Evolutionary conservation across 331 rosid species (phyloP).

Genomic region (Erythrophleum ivorense): DNA sequence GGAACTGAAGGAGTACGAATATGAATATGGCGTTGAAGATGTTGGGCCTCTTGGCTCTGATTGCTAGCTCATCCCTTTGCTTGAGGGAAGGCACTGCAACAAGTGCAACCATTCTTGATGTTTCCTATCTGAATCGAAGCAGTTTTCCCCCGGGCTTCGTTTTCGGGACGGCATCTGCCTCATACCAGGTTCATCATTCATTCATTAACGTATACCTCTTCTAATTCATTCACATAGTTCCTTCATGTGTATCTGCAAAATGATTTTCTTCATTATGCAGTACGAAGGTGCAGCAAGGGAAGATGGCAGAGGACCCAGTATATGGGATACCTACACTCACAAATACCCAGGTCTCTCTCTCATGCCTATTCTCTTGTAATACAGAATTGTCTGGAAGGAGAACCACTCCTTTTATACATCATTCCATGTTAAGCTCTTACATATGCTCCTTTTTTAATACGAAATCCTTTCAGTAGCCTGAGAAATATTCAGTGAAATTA

Average conservation of each 20-base stretch:
- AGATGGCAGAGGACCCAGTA: slow-evolving; percentile 48
- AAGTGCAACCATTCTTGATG: not conserved
- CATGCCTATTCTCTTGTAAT: too few relatives aligned
- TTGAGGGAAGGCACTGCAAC: too few relatives aligned
- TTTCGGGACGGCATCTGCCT: not conserved
- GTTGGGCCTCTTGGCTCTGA: not conserved
- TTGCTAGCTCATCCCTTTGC: not conserved
- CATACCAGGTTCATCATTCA: not conserved
- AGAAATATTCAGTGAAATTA: too few relatives aligned
- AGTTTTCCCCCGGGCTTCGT: not conserved
- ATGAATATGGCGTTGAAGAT: not conserved
- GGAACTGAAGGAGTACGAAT: not conserved
- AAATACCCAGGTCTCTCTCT: slow-evolving; percentile 41
- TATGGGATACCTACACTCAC: slow-evolving; percentile 53
- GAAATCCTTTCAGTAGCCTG: too few relatives aligned
- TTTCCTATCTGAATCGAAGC: slow-evolving; percentile 4
- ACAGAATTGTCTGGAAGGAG: too few relatives aligned
- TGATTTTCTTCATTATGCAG: not conserved
- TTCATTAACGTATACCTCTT: too few relatives aligned
- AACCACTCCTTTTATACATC: too few relatives aligned
- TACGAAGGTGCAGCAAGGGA: slow-evolving; percentile 37
- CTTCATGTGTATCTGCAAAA: not conserved
- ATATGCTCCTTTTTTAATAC: too few relatives aligned
- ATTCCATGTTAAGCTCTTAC: too few relatives aligned
- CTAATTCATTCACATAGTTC: not conserved